Percentiles rank a stretch among this genome's conserved stretches.
phyloP scores from a whole-genome alignment of 2,329 filamentous ascomycete species.

The Westerdykella sp. region DNA sequence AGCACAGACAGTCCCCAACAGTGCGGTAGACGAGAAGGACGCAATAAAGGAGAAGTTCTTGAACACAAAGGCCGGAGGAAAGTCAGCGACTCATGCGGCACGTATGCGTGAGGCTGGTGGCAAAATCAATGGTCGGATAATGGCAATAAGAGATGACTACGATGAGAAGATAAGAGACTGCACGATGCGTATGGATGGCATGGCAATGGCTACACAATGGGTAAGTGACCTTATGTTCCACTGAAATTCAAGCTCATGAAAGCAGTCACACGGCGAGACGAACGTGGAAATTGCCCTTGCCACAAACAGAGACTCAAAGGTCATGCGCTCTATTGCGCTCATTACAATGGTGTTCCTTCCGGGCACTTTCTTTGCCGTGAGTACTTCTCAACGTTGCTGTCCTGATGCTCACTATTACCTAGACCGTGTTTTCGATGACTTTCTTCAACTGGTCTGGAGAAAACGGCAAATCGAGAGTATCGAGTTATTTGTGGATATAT shows the following conservation, averaged over 20 bases:
- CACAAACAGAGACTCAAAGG: constrained; percentile 12
- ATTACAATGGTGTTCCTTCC: constrained; percentile 21
- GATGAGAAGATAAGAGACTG: constrained; percentile 18
- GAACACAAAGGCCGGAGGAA: no score
- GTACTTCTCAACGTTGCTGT: background rate
- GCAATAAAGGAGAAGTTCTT: no score
- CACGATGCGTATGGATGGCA: constrained; percentile 18
- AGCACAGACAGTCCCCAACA: no score
- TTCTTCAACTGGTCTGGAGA: background rate
- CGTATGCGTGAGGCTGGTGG: background rate
- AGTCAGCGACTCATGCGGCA: no score
- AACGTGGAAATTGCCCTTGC: constrained; percentile 16
- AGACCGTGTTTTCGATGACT: background rate
- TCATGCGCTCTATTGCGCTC: constrained; percentile 17
- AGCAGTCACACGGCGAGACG: constrained; percentile 12
- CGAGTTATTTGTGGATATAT: background rate
- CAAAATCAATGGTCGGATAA: constrained; percentile 9
- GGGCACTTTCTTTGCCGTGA: constrained; percentile 19
- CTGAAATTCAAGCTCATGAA: constrained; percentile 1
- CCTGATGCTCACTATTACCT: background rate
- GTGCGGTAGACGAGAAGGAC: no score
- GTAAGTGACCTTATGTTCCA: background rate
- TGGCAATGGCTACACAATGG: constrained; percentile 24
- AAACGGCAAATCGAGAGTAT: background rate
- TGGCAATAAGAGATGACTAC: constrained; percentile 12